phyloP scores from a whole-genome alignment of 2,329 filamentous ascomycete species.

The Colletotrichum aenigma region DNA sequence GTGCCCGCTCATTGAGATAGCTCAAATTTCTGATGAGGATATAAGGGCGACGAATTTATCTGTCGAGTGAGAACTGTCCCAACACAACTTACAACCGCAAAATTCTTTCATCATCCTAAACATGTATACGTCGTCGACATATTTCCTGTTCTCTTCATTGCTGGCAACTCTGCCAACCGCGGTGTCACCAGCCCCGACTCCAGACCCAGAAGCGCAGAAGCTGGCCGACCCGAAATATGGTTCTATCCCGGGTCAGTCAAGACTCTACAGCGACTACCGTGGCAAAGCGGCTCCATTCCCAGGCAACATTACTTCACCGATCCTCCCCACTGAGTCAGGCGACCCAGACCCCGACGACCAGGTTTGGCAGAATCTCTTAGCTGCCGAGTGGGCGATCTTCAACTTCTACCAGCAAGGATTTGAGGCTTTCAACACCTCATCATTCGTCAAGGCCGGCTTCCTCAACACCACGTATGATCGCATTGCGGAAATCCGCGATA shows the following conservation, averaged over 20 bases:
- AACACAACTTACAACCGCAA: background rate
- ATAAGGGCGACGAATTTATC: background rate
- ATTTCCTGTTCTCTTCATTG: background rate
- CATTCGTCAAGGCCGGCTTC: background rate
- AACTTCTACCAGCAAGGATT: conserved; percentile 45
- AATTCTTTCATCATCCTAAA: background rate
- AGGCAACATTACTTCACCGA: background rate
- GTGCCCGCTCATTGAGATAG: background rate
- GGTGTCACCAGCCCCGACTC: background rate
- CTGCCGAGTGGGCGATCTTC: conserved; percentile 49
- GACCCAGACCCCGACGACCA: conserved; percentile 40
- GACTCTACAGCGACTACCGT: background rate
- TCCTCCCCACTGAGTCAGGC: background rate
- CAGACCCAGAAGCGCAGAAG: background rate
- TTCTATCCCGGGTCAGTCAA: background rate
- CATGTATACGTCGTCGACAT: background rate
- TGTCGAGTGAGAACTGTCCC: background rate
- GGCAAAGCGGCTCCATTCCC: background rate
- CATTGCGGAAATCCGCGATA: conserved; percentile 39
- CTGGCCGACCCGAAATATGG: background rate
- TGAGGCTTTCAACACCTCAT: conserved; percentile 38
- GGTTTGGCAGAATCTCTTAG: conserved; percentile 47
- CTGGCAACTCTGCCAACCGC: background rate
- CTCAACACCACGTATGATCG: conserved; percentile 23
- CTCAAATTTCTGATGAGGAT: background rate